Percentiles rank a stretch among this genome's conserved stretches.
phyloP scores from a whole-genome alignment of 2,329 filamentous ascomycete species.

The Phialophora macrospora region DNA sequence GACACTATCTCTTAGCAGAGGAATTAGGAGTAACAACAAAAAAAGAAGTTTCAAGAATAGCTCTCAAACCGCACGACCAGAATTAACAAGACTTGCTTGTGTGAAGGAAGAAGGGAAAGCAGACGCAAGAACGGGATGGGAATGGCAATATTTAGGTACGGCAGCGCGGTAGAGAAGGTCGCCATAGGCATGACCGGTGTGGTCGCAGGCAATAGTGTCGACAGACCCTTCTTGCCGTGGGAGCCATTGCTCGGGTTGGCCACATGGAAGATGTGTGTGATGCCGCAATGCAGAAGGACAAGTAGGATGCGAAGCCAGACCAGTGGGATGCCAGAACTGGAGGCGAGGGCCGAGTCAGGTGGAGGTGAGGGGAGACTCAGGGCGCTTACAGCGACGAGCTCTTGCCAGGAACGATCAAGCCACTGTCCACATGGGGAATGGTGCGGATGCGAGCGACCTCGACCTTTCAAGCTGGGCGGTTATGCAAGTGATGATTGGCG shows the following conservation, averaged over 20 bases:
- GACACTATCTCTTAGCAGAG: slow-evolving; percentile 35
- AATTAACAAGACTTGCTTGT: slow-evolving; percentile 42
- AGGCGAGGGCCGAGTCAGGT: slow-evolving; percentile 16
- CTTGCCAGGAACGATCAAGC: slow-evolving; percentile 12
- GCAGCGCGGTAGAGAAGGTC: slow-evolving; percentile 20
- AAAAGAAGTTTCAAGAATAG: slow-evolving; percentile 38
- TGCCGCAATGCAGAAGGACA: slow-evolving; percentile 16
- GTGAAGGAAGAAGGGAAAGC: slow-evolving; percentile 32
- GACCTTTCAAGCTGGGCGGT: slow-evolving; percentile 10
- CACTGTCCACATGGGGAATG: not conserved
- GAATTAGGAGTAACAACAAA: slow-evolving; percentile 24
- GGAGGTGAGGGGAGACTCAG: slow-evolving; percentile 12
- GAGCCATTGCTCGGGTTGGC: slow-evolving; percentile 27
- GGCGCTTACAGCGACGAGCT: slow-evolving; percentile 29
- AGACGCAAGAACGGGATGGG: slow-evolving; percentile 26
- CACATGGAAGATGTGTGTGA: slow-evolving; percentile 24
- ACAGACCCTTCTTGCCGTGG: not conserved
- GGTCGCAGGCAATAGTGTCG: slow-evolving; percentile 20
- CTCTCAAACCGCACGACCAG: slow-evolving; percentile 35
- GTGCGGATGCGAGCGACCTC: not conserved
- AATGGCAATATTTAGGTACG: slow-evolving; percentile 40
- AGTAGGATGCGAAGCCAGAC: slow-evolving; percentile 20
- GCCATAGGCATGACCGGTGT: slow-evolving; percentile 22
- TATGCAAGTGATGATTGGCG: slow-evolving; percentile 16
- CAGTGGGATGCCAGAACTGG: slow-evolving; percentile 13